Evolutionary conservation across 2,329 filamentous ascomycete species (phyloP), one percentile per base, ranked within the genome.

Genomic region (Xylariaceae sp.): DNA sequence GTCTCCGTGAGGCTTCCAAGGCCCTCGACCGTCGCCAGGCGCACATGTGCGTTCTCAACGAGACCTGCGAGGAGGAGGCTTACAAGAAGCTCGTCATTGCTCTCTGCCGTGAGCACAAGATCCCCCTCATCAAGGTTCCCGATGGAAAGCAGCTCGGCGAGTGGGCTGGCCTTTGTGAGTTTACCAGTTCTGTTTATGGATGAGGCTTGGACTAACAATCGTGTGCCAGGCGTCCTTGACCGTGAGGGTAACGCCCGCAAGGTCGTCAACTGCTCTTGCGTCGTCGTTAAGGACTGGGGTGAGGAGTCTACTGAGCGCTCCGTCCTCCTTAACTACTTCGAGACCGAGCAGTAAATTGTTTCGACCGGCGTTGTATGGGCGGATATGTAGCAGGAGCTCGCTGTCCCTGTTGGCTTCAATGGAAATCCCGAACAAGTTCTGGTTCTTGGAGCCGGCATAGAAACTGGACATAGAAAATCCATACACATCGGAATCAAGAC

Each of bases 251-350:
- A 99, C 82, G 92, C 94, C 75, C 90, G 94, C 82, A 99, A 99
- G 89, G 93, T 99, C 72, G 94, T 99, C 84, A 99, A 99, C 90
- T 99, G 94, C 92, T 97, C 93, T 76, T 97, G 94, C 86, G 94
- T 99, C 74, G 94, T 99, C 66, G 94, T 99, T 75, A 93, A 94
- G 85, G 92, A 99, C 81, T 99, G 94, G 94, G 94, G 94, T 86
- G 94, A 97, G 87, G 94, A 99, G 85, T 95, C 90, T 71, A 92
- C 96, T 84, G 94, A 99, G 88, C 92, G 94, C 77, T 91, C 88
- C 75, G 92, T 97, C 81, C 90, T 99, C 78, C 91, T 99, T 80
- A 96, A 99, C 89, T 99, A 99, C 90, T 97, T 99, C 92, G 90
- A 96, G 85, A 96, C 92, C 78, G 84, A 87, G 79, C 84, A 87